phyloP scores from a whole-genome alignment of 495 filamentous ascomycete species.

The Xylaria palmicola region DNA sequence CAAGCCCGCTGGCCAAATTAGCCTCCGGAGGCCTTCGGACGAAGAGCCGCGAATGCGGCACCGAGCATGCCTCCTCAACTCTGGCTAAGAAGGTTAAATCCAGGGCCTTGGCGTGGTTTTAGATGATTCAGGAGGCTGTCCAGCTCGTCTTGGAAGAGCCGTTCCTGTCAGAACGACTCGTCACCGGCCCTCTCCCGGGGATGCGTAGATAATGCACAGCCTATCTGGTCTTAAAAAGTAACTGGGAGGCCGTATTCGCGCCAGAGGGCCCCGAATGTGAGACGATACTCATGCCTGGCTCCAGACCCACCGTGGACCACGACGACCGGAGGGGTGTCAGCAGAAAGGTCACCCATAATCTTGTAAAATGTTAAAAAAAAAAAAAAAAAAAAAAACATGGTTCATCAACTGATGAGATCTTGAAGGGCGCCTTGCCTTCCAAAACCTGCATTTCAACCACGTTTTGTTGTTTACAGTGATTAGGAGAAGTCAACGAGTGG shows the following conservation, averaged over 20 bases:
- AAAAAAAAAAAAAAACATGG: too few relatives aligned
- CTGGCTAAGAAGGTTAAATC: conserved; percentile 45
- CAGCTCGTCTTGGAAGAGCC: conserved; percentile 49
- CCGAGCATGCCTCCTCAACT: conserved; percentile 51
- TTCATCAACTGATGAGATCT: conserved; percentile 11
- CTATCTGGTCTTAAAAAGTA: conserved; percentile 55
- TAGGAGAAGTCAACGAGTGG: too few relatives aligned
- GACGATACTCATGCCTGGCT: conserved; percentile 41
- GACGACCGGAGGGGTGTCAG: conserved; percentile 33
- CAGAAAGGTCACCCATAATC: conserved; percentile 28
- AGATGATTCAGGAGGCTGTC: conserved; percentile 46
- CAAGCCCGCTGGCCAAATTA: conserved; percentile 44
- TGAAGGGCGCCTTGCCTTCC: conserved; percentile 14
- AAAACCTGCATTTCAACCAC: conserved; percentile 2
- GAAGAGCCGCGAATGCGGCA: conserved; percentile 32
- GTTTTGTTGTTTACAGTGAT: too few relatives aligned
- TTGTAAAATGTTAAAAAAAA: conserved; percentile 41
- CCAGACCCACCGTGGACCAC: conserved; percentile 48
- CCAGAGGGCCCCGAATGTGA: conserved; percentile 35
- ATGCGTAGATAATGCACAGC: conserved; percentile 47
- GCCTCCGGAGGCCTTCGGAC: conserved; percentile 38
- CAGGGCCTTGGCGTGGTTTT: conserved; percentile 19
- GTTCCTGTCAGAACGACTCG: conserved; percentile 42
- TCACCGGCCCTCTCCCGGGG: conserved; percentile 45
- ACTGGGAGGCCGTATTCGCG: conserved; percentile 36